Percentiles rank a stretch among this genome's conserved stretches.
These are phyloP conservation scores for Cyclocybe aegerita DNA, from an alignment of 768 basidiomycete genomes.

Conservation along the genomic window DNA sequence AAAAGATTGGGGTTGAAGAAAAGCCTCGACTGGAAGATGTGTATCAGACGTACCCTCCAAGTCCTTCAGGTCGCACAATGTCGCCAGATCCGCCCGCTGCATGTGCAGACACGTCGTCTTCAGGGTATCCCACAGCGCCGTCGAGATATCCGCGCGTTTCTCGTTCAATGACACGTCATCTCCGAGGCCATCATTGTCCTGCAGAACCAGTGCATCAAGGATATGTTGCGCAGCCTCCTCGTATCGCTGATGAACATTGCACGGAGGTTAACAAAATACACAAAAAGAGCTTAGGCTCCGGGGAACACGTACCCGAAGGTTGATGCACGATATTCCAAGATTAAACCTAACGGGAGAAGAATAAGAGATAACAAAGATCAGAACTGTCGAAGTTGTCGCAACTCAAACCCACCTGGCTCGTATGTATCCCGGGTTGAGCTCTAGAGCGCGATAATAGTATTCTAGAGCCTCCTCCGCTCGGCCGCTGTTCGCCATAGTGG, in stretches of 20 bases:
- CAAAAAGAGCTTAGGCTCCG: conserved; percentile 6
- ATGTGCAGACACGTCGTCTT: conserved; percentile 81
- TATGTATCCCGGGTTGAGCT: conserved; percentile 87
- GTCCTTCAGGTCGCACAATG: conserved; percentile 70
- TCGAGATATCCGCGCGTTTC: conserved; percentile 70
- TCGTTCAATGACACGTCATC: conserved; percentile 44
- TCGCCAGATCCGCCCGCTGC: conserved; percentile 74
- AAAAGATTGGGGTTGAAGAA: too few species aligned
- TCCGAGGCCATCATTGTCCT: conserved; percentile 80
- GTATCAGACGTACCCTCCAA: conserved; percentile 48
- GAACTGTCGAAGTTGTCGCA: conserved; percentile 2
- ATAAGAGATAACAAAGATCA: conserved; percentile 3
- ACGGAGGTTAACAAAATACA: conserved; percentile 1
- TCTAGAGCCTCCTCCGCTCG: conserved; percentile 76
- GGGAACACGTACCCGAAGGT: conserved; percentile 60
- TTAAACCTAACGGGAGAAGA: conserved; percentile 64
- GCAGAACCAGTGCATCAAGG: conserved; percentile 84
- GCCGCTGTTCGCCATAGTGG: conserved; percentile 91
- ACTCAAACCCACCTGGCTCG: conserved; percentile 64
- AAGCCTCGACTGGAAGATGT: neutral
- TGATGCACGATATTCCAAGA: conserved; percentile 89
- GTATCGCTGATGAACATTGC: conserved; percentile 54
- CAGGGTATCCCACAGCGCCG: conserved; percentile 85
- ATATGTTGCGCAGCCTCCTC: conserved; percentile 86
- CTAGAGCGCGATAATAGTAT: conserved; percentile 84